phyloP scores from a whole-genome alignment of 345 rosid species.

The Citrus australasica region DNA sequence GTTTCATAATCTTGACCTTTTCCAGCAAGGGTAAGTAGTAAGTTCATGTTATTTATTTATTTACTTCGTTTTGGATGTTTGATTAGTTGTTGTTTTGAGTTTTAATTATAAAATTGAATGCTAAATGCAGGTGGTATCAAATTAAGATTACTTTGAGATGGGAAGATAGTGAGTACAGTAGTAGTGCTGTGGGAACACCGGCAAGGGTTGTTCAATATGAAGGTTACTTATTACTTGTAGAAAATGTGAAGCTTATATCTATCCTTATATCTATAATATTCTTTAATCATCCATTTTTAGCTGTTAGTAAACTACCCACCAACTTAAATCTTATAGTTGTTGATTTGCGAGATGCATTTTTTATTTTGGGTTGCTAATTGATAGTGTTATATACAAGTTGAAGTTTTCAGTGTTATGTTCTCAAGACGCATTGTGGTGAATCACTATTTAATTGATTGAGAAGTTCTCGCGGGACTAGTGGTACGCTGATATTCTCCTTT shows the following conservation, averaged over 20 bases:
- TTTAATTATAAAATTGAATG: neutral
- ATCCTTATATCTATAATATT: neutral
- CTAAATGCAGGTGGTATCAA: slow-evolving; percentile 34
- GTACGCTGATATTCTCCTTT: neutral
- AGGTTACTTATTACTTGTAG: slow-evolving; percentile 14
- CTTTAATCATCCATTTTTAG: too few species aligned
- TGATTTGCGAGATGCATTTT: neutral
- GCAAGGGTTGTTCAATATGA: slow-evolving; percentile 49
- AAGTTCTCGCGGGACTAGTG: too few species aligned
- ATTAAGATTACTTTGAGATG: slow-evolving; percentile 41
- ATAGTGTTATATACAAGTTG: neutral
- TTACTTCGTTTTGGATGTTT: neutral
- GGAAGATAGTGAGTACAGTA: slow-evolving; percentile 28
- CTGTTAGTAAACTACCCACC: neutral
- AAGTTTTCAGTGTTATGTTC: neutral
- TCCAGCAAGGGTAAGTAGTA: slow-evolving; percentile 38
- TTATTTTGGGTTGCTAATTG: neutral
- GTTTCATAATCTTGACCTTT: slow-evolving; percentile 50
- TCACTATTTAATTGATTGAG: neutral
- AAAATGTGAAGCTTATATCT: neutral
- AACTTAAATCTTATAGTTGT: neutral
- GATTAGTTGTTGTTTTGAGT: neutral
- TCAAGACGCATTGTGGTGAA: neutral
- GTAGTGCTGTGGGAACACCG: slow-evolving; percentile 24
- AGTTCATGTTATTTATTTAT: neutral